Conservation (phyloP, 2,329 filamentous ascomycete genomes). For the Aspergillus chevalieri region DNA sequence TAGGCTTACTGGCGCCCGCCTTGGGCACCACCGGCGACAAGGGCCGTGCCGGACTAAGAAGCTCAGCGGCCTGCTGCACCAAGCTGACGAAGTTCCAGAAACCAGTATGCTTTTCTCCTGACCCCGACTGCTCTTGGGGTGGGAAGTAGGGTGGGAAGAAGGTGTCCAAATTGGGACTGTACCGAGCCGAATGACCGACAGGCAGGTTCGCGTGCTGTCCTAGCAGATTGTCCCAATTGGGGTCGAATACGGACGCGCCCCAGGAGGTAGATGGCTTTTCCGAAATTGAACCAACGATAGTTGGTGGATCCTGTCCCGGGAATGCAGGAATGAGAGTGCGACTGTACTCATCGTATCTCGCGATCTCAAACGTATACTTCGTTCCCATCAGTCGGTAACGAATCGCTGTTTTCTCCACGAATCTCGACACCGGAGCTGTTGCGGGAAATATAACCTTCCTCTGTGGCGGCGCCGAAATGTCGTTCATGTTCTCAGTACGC, state of each 20-base stretch:
- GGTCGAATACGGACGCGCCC: conserved; percentile 33
- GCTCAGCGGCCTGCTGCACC: conserved; percentile 27
- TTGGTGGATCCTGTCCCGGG: conserved; percentile 5
- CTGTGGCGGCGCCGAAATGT: conserved; percentile 19
- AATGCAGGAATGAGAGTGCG: conserved; percentile 8
- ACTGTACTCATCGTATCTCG: conserved; percentile 36
- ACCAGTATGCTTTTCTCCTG: conserved; percentile 17
- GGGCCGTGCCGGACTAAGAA: conserved; percentile 21
- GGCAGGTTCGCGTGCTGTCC: conserved; percentile 30
- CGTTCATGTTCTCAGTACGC: conserved; percentile 10
- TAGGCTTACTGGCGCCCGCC: not conserved
- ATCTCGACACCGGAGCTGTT: conserved; percentile 20
- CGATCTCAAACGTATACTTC: conserved; percentile 38
- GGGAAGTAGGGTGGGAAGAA: conserved; percentile 36
- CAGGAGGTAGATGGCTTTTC: conserved; percentile 26
- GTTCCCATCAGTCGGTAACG: conserved; percentile 36
- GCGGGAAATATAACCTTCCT: conserved; percentile 26
- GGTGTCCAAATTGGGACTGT: conserved; percentile 23
- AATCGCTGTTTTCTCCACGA: conserved; percentile 36
- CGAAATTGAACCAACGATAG: conserved; percentile 13
- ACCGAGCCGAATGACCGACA: conserved; percentile 29
- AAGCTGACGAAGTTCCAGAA: conserved; percentile 32
- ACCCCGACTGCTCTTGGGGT: conserved; percentile 8
- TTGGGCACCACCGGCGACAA: not conserved
- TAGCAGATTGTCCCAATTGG: conserved; percentile 37